Evolutionary conservation across 108 stramenopile genomes (phyloP).

Genomic region (Cyclotella sp.): DNA sequence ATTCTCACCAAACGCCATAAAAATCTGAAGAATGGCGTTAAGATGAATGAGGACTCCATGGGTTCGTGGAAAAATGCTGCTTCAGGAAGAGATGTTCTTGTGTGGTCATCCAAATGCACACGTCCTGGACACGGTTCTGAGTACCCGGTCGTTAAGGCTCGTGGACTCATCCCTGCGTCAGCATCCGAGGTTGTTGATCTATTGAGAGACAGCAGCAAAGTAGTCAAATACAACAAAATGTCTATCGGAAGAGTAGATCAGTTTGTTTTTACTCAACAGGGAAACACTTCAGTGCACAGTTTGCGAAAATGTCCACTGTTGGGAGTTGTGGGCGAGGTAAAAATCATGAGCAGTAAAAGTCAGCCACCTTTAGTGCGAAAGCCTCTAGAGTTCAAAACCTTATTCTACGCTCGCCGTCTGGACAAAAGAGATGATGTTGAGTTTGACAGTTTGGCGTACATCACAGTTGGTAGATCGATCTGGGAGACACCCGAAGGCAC

Average conservation of each 20-base stretch:
- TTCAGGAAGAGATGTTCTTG: slow-evolving; percentile 35
- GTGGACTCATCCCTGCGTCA: slow-evolving; percentile 58
- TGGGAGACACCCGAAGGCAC: slow-evolving; percentile 54
- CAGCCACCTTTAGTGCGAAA: slow-evolving; percentile 58
- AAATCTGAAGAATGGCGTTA: neutral
- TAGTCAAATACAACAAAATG: slow-evolving; percentile 71
- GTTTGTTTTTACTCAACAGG: slow-evolving; percentile 40
- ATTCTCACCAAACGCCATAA: slow-evolving; percentile 42
- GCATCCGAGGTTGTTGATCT: slow-evolving; percentile 55
- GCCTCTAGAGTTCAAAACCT: slow-evolving; percentile 58
- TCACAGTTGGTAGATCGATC: slow-evolving; percentile 64
- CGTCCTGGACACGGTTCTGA: slow-evolving; percentile 52
- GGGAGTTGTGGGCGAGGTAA: slow-evolving; percentile 58
- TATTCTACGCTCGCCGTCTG: slow-evolving; percentile 59
- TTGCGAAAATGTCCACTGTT: slow-evolving; percentile 25
- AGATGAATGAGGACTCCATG: slow-evolving; percentile 9
- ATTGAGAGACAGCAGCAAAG: slow-evolving; percentile 59
- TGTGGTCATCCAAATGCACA: slow-evolving; percentile 46
- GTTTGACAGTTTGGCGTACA: slow-evolving; percentile 50
- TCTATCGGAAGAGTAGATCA: slow-evolving; percentile 66
- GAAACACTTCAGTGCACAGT: slow-evolving; percentile 37
- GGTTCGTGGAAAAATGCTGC: slow-evolving; percentile 48
- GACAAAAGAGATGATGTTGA: slow-evolving; percentile 29
- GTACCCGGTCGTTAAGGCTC: slow-evolving; percentile 66
- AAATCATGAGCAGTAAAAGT: slow-evolving; percentile 56